Evolutionary conservation across 2,329 filamentous ascomycete genomes (phyloP).

Genomic region (Aspergillus sp.): DNA sequence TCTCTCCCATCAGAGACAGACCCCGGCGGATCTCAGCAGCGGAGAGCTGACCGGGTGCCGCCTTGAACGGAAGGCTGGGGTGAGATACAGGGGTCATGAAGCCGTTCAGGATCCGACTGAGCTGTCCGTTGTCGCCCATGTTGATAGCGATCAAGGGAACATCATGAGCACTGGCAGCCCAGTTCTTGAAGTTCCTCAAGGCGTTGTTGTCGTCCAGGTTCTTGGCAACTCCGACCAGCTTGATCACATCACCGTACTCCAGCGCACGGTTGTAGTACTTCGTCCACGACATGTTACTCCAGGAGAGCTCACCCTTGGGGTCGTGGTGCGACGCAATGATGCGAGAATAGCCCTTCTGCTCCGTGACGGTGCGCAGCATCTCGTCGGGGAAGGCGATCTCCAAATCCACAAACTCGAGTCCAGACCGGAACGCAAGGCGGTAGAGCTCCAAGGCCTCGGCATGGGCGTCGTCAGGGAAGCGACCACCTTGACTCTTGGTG

Average conservation of each 20-base stretch:
- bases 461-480: conserved; percentile 75
- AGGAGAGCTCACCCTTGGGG: conserved; percentile 73
- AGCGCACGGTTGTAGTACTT: conserved; percentile 85
- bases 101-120: conserved; percentile 84
- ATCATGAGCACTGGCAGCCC: conserved; percentile 70
- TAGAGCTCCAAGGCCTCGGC: conserved; percentile 76
- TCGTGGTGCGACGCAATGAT: conserved; percentile 98
- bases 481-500: conserved; percentile 81
- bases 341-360: conserved; percentile 70
- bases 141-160: conserved; percentile 93
- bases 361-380: conserved; percentile 69
- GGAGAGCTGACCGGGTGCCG: conserved; percentile 89
- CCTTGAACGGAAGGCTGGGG: conserved; percentile 83
- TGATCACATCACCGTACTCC: conserved; percentile 89
- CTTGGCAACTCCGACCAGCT: conserved; percentile 81
- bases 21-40: conserved; percentile 83
- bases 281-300: conserved; percentile 92
- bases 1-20: conserved; percentile 75
- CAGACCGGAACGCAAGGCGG: conserved; percentile 74
- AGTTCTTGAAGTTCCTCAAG: conserved; percentile 76
- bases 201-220: conserved; percentile 82
- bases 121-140: conserved; percentile 84
- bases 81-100: conserved; percentile 97
- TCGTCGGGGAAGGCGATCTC: conserved; percentile 82
- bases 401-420: conserved; percentile 88